Base-by-base conservation (phyloP, 805 yeast species). In the Kazachstania bromeliacearum region DNA sequence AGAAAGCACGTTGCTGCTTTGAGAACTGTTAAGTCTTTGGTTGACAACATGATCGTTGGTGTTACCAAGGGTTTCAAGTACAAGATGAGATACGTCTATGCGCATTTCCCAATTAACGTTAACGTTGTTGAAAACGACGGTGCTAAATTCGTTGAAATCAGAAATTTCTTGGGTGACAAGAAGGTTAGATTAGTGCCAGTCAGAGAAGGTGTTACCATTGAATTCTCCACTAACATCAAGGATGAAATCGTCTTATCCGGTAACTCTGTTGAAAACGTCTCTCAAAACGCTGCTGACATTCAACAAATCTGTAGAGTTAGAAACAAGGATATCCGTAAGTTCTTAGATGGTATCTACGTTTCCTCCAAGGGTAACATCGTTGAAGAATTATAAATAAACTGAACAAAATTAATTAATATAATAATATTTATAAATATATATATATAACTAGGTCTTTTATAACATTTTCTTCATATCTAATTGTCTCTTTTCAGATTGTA, bases 261-360 rank as follows among this genome's bases (percentile, higher is more conserved):
- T 73, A 50, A 51, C 53, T 52, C 57, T 30, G 53, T 52, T 33
- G 55, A 89, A 74, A 83, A 78, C 63, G 98, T 89, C 55, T 92
- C 97, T 51, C 98, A 89, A 75, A 83, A 88, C 63, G 92, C 95
- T 70, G 98, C 98, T 62, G 96, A 87, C 66, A 77, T 92, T 61
- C 96, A 89, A 73, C 97, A 89, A 76, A 77, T 77, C 69, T 87
- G 96, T 78, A 79, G 94, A 70, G 97, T 87, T 66, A 84, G 95
- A 78, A 89, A 89, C 92, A 92, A 92, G 89, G 98, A 89, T 92
- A 92, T 92, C 87, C 85, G 97, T 75, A 92, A 92, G 79, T 92
- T 92, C 79, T 83, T 92, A 78, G 98, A 94, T 71, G 99, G 99
- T 87, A 88, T 89, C 75, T 89, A 89, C 70, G 98, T 89, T 60